A percentile compares a stretch with the other conserved stretches of the same genome.
phyloP scores from a whole-genome alignment of 495 filamentous ascomycete species.

The Hyaloscypha variabilis region DNA sequence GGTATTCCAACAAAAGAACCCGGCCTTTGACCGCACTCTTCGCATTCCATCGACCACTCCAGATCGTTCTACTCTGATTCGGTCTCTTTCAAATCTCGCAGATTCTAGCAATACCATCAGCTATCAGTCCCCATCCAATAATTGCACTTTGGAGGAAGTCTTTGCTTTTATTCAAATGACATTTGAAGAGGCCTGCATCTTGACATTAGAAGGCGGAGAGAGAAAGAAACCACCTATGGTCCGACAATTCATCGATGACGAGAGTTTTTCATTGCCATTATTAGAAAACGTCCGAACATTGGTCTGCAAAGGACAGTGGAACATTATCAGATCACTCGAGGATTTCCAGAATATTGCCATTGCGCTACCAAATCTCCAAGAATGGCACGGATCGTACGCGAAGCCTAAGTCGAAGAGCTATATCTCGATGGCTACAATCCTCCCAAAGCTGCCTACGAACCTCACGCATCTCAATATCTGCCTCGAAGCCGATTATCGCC shows the following conservation, averaged over 20 bases:
- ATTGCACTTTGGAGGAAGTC: constrained; percentile 68
- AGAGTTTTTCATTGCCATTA: constrained; percentile 39
- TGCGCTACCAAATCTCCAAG: constrained; percentile 65
- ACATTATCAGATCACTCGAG: constrained; percentile 66
- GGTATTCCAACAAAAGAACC: constrained; percentile 31
- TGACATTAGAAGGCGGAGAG: constrained; percentile 78
- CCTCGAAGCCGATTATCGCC: constrained; percentile 67
- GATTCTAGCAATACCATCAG: constrained; percentile 18
- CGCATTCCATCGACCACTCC: constrained; percentile 52
- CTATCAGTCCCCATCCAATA: constrained; percentile 59
- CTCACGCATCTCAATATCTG: constrained; percentile 64
- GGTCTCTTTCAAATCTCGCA: constrained; percentile 20
- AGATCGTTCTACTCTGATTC: constrained; percentile 44
- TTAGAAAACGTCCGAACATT: constrained; percentile 56
- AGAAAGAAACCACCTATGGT: constrained; percentile 70
- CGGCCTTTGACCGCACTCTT: constrained; percentile 26
- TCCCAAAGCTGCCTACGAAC: constrained; percentile 52
- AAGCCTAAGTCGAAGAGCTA: constrained; percentile 71
- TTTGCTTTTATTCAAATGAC: constrained; percentile 58
- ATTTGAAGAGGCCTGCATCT: constrained; percentile 61
- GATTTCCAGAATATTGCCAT: constrained; percentile 61
- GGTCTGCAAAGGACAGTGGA: constrained; percentile 75
- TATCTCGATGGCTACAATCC: constrained; percentile 61
- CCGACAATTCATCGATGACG: constrained; percentile 49
- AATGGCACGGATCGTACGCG: constrained; percentile 72